Conservation (phyloP, 495 filamentous ascomycete genomes). For the Penicillium bialowiezense region DNA sequence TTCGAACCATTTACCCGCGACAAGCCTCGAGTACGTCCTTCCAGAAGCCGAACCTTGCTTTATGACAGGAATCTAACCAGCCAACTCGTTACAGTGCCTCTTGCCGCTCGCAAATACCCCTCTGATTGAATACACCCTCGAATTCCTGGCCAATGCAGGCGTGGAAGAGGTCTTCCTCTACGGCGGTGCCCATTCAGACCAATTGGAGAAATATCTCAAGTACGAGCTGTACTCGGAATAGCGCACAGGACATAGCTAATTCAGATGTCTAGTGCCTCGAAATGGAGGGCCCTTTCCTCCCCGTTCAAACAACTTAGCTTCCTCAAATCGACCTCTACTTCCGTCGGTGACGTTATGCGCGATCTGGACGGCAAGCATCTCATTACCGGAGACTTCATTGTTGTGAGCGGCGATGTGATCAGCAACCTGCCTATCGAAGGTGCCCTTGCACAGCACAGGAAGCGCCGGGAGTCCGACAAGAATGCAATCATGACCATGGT, state of each 20-base stretch:
- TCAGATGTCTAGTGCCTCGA: slow-evolving; percentile 48
- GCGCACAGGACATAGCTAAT: slow-evolving; percentile 8
- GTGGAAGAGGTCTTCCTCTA: slow-evolving; percentile 92
- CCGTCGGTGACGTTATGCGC: slow-evolving; percentile 91
- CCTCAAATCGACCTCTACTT: slow-evolving; percentile 81
- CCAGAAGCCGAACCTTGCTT: background rate
- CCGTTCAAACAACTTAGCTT: slow-evolving; percentile 83
- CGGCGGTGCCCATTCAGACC: slow-evolving; percentile 83
- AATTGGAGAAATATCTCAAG: slow-evolving; percentile 83
- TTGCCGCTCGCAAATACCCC: slow-evolving; percentile 91
- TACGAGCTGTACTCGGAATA: slow-evolving; percentile 20
- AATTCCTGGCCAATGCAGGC: slow-evolving; percentile 91
- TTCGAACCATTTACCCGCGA: slow-evolving; percentile 89
- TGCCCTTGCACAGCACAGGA: slow-evolving; percentile 74
- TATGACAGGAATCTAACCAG: background rate
- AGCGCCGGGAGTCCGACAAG: slow-evolving; percentile 78
- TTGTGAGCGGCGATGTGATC: slow-evolving; percentile 93
- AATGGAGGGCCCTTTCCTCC: slow-evolving; percentile 68
- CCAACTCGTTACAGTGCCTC: slow-evolving; percentile 65
- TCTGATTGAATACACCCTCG: slow-evolving; percentile 94
- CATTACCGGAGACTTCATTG: slow-evolving; percentile 85
- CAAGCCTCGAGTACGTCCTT: slow-evolving; percentile 70
- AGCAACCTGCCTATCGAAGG: slow-evolving; percentile 81
- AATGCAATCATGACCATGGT: slow-evolving; percentile 99
- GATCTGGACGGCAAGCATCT: slow-evolving; percentile 85